Base-by-base conservation (phyloP, 2,329 filamentous ascomycete genomes). In the Trichoderma semiorbis region DNA sequence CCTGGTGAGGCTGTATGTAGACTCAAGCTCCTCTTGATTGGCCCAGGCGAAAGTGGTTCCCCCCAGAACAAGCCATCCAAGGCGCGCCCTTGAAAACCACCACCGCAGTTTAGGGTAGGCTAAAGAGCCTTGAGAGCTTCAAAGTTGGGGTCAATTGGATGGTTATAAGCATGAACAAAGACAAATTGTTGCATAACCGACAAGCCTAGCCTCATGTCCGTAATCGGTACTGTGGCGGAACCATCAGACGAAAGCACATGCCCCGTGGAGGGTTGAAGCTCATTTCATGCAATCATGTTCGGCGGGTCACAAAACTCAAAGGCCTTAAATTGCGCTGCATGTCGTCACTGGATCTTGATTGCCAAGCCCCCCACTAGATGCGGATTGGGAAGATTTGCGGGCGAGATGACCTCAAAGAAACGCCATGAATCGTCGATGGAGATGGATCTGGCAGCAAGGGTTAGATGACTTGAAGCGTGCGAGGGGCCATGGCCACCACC, bases 401-500 rank as follows among this genome's bases (percentile, higher is more conserved):
- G 4, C 16, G 30, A 24, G 16, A 68, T 68, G 65, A 68, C 65
- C 36, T 60, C 65, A 47, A 32, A 6, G 14, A 58, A 60, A 68
- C 53, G 65, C 36, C 36, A 68, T 60, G 24, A 16, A 30, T 58
- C 28, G 26, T 28, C 26, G 26, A 28, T 28, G 26, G 26, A 28
- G 26, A 28, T 28, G 26, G 26, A 28, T 28, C 26, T 28, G 26
- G 26, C 26, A 28, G 26, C 26, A 28, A 28, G 26, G 26, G 26
- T 28, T 28, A 28, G 26, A 28, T 28, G 26, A 28, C 26, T 28
- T 28, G 26, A 93, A 94, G 78, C 90, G 90, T 73, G 80, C 87
- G 70, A 95, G 96, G 81, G 90, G 90, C 62, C 84, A 88, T 73
- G 82, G 83, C 30, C 88, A 92, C 75, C 89, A 92, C 74, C 90